phyloP scores from a whole-genome alignment of 2,329 filamentous ascomycete genomes.

The Paramyrothecium roridum region DNA sequence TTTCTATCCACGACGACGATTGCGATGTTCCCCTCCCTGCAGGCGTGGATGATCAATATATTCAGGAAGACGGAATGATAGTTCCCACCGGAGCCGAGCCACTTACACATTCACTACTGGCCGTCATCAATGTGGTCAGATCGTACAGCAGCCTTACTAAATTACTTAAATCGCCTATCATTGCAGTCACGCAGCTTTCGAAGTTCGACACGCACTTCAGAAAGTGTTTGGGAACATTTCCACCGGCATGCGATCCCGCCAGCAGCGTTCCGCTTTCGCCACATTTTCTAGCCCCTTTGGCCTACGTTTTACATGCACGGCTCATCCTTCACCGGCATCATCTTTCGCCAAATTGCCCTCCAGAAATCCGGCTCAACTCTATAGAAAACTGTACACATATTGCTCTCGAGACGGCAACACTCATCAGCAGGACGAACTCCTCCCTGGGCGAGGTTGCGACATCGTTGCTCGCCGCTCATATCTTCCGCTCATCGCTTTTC shows the following conservation, averaged over 20 bases:
- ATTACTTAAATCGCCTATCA: conserved; percentile 63
- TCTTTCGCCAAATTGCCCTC: conserved; percentile 67
- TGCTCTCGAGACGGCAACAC: conserved; percentile 73
- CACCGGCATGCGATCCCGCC: conserved; percentile 66
- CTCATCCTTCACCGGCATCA: conserved; percentile 88
- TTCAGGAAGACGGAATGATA: conserved; percentile 55
- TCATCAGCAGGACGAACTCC: conserved; percentile 64
- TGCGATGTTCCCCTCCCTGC: conserved; percentile 81
- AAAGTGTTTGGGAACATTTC: conserved; percentile 72
- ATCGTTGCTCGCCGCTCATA: conserved; percentile 73
- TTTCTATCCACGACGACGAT: conserved; percentile 81
- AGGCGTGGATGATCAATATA: conserved; percentile 76
- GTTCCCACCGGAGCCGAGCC: conserved; percentile 49
- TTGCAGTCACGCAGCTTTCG: conserved; percentile 66
- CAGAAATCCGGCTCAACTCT: conserved; percentile 64
- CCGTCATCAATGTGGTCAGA: conserved; percentile 77
- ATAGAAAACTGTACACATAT: conserved; percentile 73
- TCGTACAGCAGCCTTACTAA: conserved; percentile 72
- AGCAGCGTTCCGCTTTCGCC: conserved; percentile 69
- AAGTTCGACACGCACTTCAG: conserved; percentile 79
- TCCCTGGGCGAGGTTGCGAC: conserved; percentile 66
- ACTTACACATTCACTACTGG: conserved; percentile 69
- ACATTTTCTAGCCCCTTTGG: conserved; percentile 68
- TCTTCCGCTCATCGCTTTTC: conserved; percentile 84
- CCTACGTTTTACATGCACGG: conserved; percentile 79